Conservation (phyloP, 2,329 filamentous ascomycete species). For the Neonectria ditissima region DNA sequence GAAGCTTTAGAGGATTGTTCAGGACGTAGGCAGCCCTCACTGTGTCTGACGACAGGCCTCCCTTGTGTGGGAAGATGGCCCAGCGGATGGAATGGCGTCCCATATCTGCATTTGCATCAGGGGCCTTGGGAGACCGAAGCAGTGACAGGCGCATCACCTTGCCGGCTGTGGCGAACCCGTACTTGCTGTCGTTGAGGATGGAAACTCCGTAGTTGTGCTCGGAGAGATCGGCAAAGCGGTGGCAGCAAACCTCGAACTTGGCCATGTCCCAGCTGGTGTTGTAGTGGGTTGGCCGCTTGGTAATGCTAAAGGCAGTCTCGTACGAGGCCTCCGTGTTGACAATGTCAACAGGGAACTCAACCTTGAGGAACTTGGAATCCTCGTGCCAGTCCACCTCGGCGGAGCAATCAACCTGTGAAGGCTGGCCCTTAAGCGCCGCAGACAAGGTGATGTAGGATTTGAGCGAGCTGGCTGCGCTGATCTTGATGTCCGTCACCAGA, state of each 20-base stretch:
- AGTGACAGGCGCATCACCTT: conserved; percentile 91
- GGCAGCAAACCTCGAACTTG: conserved; percentile 96
- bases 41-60: conserved; percentile 76
- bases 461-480: conserved; percentile 88
- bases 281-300: conserved; percentile 93
- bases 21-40: conserved; percentile 89
- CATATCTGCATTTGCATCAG: conserved; percentile 95
- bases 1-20: conserved; percentile 77
- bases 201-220: conserved; percentile 91
- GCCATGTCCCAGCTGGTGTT: conserved; percentile 98
- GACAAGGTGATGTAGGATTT: conserved; percentile 86
- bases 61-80: conserved; percentile 88
- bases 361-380: conserved; percentile 97
- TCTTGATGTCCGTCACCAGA: conserved; percentile 84
- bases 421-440: conserved; percentile 70
- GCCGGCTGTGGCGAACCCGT: conserved; percentile 91
- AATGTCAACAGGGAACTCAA: conserved; percentile 95
- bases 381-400: conserved; percentile 97
- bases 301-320: conserved; percentile 93
- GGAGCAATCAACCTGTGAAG: conserved; percentile 79
- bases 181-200: conserved; percentile 95
- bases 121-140: conserved; percentile 89
- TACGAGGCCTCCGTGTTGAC: conserved; percentile 93
- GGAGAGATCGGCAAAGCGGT: conserved; percentile 92
- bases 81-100: conserved; percentile 88